Evolutionary conservation across 2,329 filamentous ascomycete genomes (phyloP).

Genomic region (Stagonosporopsis vannaccii): DNA sequence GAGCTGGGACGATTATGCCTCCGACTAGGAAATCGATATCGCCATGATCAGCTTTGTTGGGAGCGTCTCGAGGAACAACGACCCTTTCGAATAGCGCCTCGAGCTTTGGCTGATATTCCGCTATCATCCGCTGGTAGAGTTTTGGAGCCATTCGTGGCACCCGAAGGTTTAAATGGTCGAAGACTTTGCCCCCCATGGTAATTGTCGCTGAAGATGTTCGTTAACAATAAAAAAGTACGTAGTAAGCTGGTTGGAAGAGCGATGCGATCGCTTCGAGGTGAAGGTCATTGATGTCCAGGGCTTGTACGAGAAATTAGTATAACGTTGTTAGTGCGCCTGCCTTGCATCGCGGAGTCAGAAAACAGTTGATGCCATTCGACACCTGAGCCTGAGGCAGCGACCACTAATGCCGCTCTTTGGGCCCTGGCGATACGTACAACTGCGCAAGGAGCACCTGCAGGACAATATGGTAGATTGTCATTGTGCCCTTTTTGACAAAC

Average conservation of each 20-base stretch:
- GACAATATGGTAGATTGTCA: too few relatives aligned
- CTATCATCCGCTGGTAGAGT: constrained; percentile 64
- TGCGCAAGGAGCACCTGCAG: not conserved
- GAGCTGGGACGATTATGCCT: constrained; percentile 23
- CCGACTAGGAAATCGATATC: constrained; percentile 75
- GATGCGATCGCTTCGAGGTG: not conserved
- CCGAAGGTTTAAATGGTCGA: constrained; percentile 38
- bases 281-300: not conserved
- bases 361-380: not conserved
- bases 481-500: not conserved
- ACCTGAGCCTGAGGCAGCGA: not conserved
- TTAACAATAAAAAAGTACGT: not conserved
- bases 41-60: constrained; percentile 71
- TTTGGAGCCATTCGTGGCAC: constrained; percentile 71
- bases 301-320: not conserved
- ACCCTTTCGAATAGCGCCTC: constrained; percentile 62
- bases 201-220: not conserved
- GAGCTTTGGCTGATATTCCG: constrained; percentile 57
- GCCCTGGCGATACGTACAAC: not conserved
- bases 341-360: constrained; percentile 3
- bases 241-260: not conserved
- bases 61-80: constrained; percentile 70
- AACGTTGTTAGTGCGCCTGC: constrained; percentile 3
- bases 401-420: not conserved
- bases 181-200: constrained; percentile 68